Percentiles rank a stretch among this genome's conserved stretches.
Conservation (phyloP, 2,329 filamentous ascomycete species). For the Septoria linicola region DNA sequence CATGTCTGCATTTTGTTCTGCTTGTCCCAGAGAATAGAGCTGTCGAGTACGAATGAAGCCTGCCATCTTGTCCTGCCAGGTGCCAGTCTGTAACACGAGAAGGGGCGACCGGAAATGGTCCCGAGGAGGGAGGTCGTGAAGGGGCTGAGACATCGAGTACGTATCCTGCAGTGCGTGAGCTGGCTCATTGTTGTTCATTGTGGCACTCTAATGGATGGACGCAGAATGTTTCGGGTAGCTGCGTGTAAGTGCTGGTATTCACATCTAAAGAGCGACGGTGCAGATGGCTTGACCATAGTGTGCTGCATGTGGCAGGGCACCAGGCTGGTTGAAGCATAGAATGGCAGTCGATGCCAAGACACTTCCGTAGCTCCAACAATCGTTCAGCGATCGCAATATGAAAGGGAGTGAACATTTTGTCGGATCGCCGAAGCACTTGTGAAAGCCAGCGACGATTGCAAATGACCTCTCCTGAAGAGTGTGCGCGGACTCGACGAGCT, state of each 20-base stretch:
- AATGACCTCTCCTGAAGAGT: neutral
- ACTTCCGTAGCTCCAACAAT: no score
- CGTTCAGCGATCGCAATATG: no score
- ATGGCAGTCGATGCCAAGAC: neutral
- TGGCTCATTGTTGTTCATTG: neutral
- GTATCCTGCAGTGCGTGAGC: neutral
- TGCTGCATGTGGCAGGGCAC: neutral
- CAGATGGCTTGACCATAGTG: neutral
- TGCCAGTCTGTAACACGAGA: neutral
- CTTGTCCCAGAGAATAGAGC: neutral
- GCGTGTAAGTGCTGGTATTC: neutral
- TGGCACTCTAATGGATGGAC: slow-evolving; percentile 8
- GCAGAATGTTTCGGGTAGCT: slow-evolving; percentile 13
- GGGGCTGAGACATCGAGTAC: neutral
- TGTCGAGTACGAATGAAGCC: neutral
- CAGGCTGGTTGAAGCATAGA: neutral
- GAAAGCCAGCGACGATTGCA: neutral
- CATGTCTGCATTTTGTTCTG: neutral
- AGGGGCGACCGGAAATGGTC: neutral
- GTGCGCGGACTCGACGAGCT: neutral
- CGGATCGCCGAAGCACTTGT: neutral
- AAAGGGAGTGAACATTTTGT: no score
- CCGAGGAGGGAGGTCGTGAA: neutral
- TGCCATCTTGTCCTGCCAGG: neutral
- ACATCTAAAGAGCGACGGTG: neutral